Evolutionary conservation across 768 basidiomycete genomes (phyloP).

Genomic region (Hygrophorus pudorinus): DNA sequence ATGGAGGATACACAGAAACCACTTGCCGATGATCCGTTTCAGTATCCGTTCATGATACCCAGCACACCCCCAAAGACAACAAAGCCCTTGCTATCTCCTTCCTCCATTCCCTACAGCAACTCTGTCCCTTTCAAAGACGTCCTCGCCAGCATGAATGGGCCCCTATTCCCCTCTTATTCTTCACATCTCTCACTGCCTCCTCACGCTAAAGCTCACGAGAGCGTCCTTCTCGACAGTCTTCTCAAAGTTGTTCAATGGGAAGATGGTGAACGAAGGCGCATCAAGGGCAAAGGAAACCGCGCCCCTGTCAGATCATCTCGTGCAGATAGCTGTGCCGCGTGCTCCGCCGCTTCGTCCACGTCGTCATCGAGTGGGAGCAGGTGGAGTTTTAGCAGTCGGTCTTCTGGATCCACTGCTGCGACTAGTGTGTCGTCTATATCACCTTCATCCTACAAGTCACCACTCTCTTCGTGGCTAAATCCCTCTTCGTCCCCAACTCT

Average conservation of each 20-base stretch:
- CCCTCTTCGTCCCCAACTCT: slow-evolving; percentile 19
- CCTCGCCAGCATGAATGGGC: slow-evolving; percentile 45
- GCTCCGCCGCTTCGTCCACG: slow-evolving; percentile 31
- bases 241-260: slow-evolving; percentile 35
- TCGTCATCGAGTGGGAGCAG: slow-evolving; percentile 31
- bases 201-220: slow-evolving; percentile 12
- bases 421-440: slow-evolving; percentile 24
- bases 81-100: slow-evolving; percentile 12
- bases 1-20: neutral
- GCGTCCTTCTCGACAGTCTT: slow-evolving; percentile 33
- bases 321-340: slow-evolving; percentile 8
- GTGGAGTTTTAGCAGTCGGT: slow-evolving; percentile 3
- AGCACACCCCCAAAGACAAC: slow-evolving; percentile 13
- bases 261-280: slow-evolving; percentile 23
- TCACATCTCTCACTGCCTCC: slow-evolving; percentile 6
- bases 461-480: slow-evolving; percentile 15
- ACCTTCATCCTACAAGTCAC: slow-evolving; percentile 13
- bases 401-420: slow-evolving; percentile 23
- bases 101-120: slow-evolving; percentile 25
- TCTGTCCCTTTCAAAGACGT: slow-evolving; percentile 49
- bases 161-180: slow-evolving; percentile 36
- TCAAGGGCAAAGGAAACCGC: slow-evolving; percentile 26
- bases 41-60: slow-evolving; percentile 3
- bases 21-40: slow-evolving; percentile 1
- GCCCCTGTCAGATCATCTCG: neutral